These are phyloP conservation scores for Phytophthora chlamydospora DNA, from an alignment of 352 stramenopile species.

Conservation along the genomic window DNA sequence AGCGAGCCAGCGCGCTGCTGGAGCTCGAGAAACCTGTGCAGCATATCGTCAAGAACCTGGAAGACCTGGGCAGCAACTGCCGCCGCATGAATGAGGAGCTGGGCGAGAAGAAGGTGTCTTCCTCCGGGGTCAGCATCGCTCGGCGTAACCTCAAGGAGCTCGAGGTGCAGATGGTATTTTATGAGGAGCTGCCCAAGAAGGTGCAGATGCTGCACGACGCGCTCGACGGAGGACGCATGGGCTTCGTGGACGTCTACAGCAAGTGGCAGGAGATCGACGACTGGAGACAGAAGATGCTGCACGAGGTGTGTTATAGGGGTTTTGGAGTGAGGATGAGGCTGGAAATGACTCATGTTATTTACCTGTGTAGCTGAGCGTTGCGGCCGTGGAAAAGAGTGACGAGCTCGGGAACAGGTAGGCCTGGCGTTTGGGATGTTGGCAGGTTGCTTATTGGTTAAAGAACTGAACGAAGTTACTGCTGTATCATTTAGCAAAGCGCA, in stretches of 20 bases:
- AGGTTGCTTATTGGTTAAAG: not conserved
- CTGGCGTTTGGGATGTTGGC: not conserved
- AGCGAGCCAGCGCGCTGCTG: conserved; percentile 74
- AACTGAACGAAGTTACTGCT: not conserved
- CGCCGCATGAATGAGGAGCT: conserved; percentile 85
- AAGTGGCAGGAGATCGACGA: conserved; percentile 81
- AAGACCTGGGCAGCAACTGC: conserved; percentile 63
- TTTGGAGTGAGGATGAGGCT: no score
- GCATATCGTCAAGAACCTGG: conserved; percentile 68
- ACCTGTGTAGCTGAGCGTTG: conserved; percentile 53
- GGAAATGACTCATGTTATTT: not conserved
- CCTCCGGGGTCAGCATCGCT: conserved; percentile 78
- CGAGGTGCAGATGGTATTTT: conserved; percentile 84
- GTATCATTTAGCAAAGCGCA: conserved; percentile 63
- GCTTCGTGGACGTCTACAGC: conserved; percentile 67
- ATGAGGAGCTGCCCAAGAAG: conserved; percentile 76
- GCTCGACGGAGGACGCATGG: conserved; percentile 53
- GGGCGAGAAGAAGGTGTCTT: conserved; percentile 78
- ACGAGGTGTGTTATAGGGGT: conserved; percentile 49
- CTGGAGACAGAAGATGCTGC: conserved; percentile 83
- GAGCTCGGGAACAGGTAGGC: conserved; percentile 72
- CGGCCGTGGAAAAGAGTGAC: conserved; percentile 66
- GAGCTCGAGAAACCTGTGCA: conserved; percentile 69
- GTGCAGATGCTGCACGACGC: conserved; percentile 56
- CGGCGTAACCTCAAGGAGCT: conserved; percentile 83